Evolutionary conservation across 768 basidiomycete genomes (phyloP).

Genomic region (Russula olivacea): DNA sequence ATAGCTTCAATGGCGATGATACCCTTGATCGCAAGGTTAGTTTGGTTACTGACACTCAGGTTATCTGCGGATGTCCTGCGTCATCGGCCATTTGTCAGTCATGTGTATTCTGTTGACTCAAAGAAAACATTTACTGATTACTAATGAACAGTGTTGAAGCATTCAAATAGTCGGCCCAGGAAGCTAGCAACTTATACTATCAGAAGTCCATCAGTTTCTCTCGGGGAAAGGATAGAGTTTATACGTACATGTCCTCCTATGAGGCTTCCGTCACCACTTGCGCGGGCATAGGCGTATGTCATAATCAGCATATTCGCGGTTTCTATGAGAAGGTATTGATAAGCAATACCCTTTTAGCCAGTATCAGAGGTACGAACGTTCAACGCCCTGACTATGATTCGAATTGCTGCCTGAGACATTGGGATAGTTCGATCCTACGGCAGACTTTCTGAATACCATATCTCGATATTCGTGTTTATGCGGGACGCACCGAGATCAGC

Average conservation of each 20-base stretch:
- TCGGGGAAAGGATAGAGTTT: neutral
- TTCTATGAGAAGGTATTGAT: slow-evolving; percentile 19
- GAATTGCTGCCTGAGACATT: slow-evolving; percentile 10
- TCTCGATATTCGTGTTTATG: neutral
- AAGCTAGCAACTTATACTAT: slow-evolving; percentile 30
- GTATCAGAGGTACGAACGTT: slow-evolving; percentile 5
- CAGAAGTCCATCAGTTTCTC: neutral
- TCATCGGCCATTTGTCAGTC: slow-evolving; percentile 4
- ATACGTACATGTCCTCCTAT: slow-evolving; percentile 25
- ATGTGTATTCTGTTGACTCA: slow-evolving; percentile 38
- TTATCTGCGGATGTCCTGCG: slow-evolving; percentile 19
- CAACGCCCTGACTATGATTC: slow-evolving; percentile 8
- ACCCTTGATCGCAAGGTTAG: slow-evolving; percentile 67
- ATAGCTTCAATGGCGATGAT: slow-evolving; percentile 62
- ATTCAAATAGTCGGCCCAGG: slow-evolving; percentile 32
- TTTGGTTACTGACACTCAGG: slow-evolving; percentile 43
- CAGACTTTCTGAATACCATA: neutral
- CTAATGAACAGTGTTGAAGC: slow-evolving; percentile 44
- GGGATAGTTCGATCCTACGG: slow-evolving; percentile 11
- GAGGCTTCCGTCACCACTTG: slow-evolving; percentile 27
- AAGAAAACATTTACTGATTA: slow-evolving; percentile 43
- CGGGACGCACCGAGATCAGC: slow-evolving; percentile 25
- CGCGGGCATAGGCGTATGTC: slow-evolving; percentile 29
- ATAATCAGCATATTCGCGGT: slow-evolving; percentile 36
- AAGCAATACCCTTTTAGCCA: neutral